These are phyloP conservation scores for Exophiala xenobiotica DNA, from an alignment of 2,329 filamentous ascomycete species.

Conservation along the genomic window DNA sequence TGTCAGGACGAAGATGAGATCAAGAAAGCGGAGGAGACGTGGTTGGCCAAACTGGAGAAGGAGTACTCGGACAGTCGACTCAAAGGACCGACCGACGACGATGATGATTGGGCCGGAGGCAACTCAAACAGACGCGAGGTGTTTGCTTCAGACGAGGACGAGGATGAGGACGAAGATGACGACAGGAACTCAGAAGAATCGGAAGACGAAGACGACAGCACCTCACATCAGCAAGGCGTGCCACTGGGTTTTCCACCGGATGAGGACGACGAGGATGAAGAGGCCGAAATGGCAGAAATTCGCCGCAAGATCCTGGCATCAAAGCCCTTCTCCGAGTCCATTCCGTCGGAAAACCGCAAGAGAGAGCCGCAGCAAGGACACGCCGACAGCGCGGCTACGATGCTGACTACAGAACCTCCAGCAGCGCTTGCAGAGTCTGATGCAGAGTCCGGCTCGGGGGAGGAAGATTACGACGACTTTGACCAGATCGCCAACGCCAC, in stretches of 20 bases:
- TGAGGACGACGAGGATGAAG: slow-evolving; percentile 76
- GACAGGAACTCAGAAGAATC: slow-evolving; percentile 47
- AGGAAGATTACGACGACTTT: slow-evolving; percentile 69
- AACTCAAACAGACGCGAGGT: slow-evolving; percentile 69
- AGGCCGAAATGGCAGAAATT: slow-evolving; percentile 90
- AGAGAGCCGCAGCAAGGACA: slow-evolving; percentile 59
- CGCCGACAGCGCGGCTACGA: slow-evolving; percentile 52
- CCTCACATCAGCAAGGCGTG: slow-evolving; percentile 48
- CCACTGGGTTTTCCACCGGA: slow-evolving; percentile 69
- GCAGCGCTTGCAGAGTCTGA: slow-evolving; percentile 57
- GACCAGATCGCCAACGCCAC: slow-evolving; percentile 92
- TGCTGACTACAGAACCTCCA: slow-evolving; percentile 4
- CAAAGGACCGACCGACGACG: slow-evolving; percentile 52
- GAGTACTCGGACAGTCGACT: slow-evolving; percentile 82
- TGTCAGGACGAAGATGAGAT: slow-evolving; percentile 78
- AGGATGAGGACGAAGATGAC: slow-evolving; percentile 44
- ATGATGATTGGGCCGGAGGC: slow-evolving; percentile 83
- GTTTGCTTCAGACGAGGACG: slow-evolving; percentile 28
- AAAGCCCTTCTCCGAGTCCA: slow-evolving; percentile 73
- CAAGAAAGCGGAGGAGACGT: slow-evolving; percentile 80
- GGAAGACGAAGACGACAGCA: slow-evolving; percentile 47
- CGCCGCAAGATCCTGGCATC: slow-evolving; percentile 86
- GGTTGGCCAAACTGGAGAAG: slow-evolving; percentile 84
- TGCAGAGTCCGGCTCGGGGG: slow-evolving; percentile 67
- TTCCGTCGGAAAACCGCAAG: slow-evolving; percentile 18